Base-by-base conservation (phyloP, 169 alveolate species). In the Plasmodium blacklocki region DNA sequence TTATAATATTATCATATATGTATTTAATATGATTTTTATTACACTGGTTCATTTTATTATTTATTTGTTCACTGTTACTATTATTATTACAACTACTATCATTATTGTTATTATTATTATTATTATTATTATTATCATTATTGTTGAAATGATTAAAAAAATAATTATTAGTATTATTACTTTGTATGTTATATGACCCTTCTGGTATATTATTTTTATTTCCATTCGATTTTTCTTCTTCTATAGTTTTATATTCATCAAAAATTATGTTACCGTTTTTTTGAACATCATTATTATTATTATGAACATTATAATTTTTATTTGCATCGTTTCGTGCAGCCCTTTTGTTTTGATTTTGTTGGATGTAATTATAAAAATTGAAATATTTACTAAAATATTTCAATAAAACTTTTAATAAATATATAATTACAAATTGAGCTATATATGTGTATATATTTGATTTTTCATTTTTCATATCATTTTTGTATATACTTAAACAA, bases 331-430 rank as follows among this genome's bases (percentile, higher is more conserved):
- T 50, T 39, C 47, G 47, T 39, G 8, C 47, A 39, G 11, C 47
- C 9, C 47, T 39, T 39, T 39, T 5, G 60, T 71, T 19, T 21
- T 73, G 50, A 11, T 15, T 68, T 21, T 66, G 64, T 21, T 83
- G 62, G 9, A 68, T 18, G 19, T 11, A 18, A 26, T 70, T 68
- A 11, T 68, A 26, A 26, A 68, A 19, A 47, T 71, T 60, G 63
- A 83, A 83, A 60, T 23, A 47, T 29, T 67, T 83, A 29, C 26
- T 73, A 60, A 83, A 67, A 50, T 83, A 83, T 49, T 68, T 67
- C 19, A 83, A 39, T 18, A 83, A 19, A 19, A 83, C 54, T 62
- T 83, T 83, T 32, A 83, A 9, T 2, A 83, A 68, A 45, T 68
- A 83, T 54, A 83, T 63, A 6, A 68, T 47, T 6, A 83, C 63